A percentile compares a stretch with the other conserved stretches of the same genome.
phyloP scores from a whole-genome alignment of 2,329 filamentous ascomycete genomes.

The Scorias spongiosa region DNA sequence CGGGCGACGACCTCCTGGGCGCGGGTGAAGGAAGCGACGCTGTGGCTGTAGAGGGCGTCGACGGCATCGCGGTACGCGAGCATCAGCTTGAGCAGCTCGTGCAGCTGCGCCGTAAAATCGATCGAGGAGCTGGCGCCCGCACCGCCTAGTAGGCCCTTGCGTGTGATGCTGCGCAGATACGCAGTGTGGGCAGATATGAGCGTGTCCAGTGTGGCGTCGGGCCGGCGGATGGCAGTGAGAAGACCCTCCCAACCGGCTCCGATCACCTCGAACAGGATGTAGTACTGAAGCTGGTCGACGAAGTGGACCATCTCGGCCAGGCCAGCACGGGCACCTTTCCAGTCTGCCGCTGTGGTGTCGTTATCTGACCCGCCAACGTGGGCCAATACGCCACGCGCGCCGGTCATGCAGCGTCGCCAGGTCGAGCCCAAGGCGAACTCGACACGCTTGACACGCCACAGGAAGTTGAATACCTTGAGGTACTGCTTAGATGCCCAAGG shows the following conservation, averaged over 20 bases:
- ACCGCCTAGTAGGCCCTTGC: slow-evolving; percentile 83
- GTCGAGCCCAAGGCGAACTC: slow-evolving; percentile 84
- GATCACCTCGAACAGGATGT: slow-evolving; percentile 96
- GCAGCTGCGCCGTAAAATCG: slow-evolving; percentile 77
- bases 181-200: slow-evolving; percentile 80
- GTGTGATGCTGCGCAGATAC: slow-evolving; percentile 86
- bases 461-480: slow-evolving; percentile 96
- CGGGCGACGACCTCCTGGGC: slow-evolving; percentile 73
- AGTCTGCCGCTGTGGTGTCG: slow-evolving; percentile 46
- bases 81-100: slow-evolving; percentile 88
- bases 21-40: slow-evolving; percentile 81
- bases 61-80: slow-evolving; percentile 84
- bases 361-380: slow-evolving; percentile 39
- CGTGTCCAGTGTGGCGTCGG: slow-evolving; percentile 85
- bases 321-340: slow-evolving; percentile 78
- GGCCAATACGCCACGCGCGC: slow-evolving; percentile 76
- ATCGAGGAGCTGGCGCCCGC: slow-evolving; percentile 21
- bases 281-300: slow-evolving; percentile 91
- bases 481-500: slow-evolving; percentile 93
- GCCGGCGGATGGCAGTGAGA: slow-evolving; percentile 57
- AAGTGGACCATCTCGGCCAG: slow-evolving; percentile 99
- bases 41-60: slow-evolving; percentile 87
- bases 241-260: slow-evolving; percentile 90
- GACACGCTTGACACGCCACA: slow-evolving; percentile 95
- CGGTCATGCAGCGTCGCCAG: slow-evolving; percentile 93